A percentile compares a stretch with the other conserved stretches of the same genome.
Evolutionary conservation across 2,329 filamentous ascomycete genomes (phyloP).

Genomic region (Helotiales sp.): DNA sequence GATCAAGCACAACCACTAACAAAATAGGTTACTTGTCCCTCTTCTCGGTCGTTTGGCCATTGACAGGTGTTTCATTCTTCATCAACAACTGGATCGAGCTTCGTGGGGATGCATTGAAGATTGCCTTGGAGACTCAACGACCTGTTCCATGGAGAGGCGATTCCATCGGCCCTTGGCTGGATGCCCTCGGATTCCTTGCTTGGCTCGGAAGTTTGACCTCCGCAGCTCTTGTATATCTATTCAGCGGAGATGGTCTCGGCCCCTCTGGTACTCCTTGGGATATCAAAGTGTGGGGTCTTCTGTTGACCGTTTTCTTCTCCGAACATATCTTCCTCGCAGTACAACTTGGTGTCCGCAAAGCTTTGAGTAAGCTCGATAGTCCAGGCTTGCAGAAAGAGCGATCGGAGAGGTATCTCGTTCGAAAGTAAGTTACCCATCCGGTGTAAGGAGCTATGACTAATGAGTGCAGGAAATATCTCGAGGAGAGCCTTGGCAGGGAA

Average conservation of each 20-base stretch:
- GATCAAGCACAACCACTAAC: constrained; percentile 31
- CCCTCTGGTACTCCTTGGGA: constrained; percentile 69
- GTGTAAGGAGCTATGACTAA: constrained; percentile 8
- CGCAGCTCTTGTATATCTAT: constrained; percentile 87
- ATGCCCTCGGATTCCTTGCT: constrained; percentile 84
- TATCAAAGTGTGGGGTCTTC: constrained; percentile 79
- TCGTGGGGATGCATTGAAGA: constrained; percentile 91
- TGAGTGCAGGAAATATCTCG: constrained; percentile 53
- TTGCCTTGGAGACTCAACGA: constrained; percentile 85
- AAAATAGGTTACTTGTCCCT: constrained; percentile 78
- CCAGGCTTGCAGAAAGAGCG: constrained; percentile 86
- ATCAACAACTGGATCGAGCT: constrained; percentile 97
- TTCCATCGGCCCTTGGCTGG: constrained; percentile 91
- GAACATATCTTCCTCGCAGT: constrained; percentile 89
- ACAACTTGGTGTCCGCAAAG: constrained; percentile 72
- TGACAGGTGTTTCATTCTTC: constrained; percentile 87
- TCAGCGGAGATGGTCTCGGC: constrained; percentile 71
- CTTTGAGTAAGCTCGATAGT: constrained; percentile 81
- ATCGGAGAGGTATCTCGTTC: constrained; percentile 77
- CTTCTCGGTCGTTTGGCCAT: constrained; percentile 92
- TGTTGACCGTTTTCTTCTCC: constrained; percentile 81
- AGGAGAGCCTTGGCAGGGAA: constrained; percentile 69
- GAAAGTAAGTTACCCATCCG: constrained; percentile 65
- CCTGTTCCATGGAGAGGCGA: constrained; percentile 90
- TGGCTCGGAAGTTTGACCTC: constrained; percentile 92